Evolutionary conservation across 2,329 filamentous ascomycete species (phyloP), one percentile per base, ranked within the genome.

Genomic region (Corinectria fuckeliana): DNA sequence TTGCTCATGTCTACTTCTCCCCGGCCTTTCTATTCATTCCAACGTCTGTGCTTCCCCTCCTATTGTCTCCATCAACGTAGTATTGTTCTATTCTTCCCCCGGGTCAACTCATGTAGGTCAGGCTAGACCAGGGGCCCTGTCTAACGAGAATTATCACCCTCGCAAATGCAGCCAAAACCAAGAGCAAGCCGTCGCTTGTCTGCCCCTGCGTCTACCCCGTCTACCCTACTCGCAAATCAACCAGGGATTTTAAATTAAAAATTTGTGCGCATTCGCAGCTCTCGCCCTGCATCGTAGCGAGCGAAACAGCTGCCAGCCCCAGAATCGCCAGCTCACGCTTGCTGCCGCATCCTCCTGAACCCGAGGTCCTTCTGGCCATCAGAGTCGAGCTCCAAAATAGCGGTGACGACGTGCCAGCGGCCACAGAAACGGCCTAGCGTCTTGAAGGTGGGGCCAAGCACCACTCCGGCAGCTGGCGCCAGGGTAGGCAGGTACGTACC

Each of bases 301-400:
- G 60, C 58, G 64, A 65, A 61, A 64, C 59, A 62, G 58, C 63
- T 52, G 26, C 9, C 23, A 26, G 50, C 50, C n/a, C 56, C 23
- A 48, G 55, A 42, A 58, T 58, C 55, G 55, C 42, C 55, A 58
- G 44, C 55, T 58, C 48, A 51, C 55, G 42, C 44, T 44, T 39
- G 44, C 50, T 50, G 50, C 36, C 36, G 42, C 42, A n/a, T 21
- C 45, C 48, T 38, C 45, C 44, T 50, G 49, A 51, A n/a, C 30
- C 30, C n/a, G 13, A 32, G 30, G n/a, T n/a, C n/a, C n/a, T n/a
- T n/a, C 32, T 36, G 32, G 32, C 32, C n/a, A 9, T 36, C n/a
- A n/a, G 18, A 14, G 32, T 36, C n/a, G n/a, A 50, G 60, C 60
- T 65, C 49, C 68, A 70, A 70, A 70, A n/a, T 57, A 71, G 68